These are phyloP conservation scores for Phlebiopsis flavidoalba DNA, from an alignment of 768 basidiomycete genomes.

Conservation along the genomic window DNA sequence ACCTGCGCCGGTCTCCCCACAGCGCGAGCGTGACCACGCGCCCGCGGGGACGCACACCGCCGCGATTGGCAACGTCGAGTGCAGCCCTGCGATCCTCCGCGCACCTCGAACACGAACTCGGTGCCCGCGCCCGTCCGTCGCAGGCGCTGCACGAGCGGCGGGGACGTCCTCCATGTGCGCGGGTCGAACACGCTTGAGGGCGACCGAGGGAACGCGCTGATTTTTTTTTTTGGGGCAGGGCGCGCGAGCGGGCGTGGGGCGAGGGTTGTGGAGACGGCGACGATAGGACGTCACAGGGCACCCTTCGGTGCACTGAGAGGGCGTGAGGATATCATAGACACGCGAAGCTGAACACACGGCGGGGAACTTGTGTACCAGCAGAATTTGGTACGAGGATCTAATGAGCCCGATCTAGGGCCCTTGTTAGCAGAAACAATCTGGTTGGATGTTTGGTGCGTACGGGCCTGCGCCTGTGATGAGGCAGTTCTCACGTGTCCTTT, in stretches of 20 bases:
- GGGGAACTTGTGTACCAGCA: slow-evolving; percentile 8
- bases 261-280: slow-evolving; percentile 41
- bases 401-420: slow-evolving; percentile 17
- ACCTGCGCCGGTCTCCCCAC: slow-evolving; percentile 32
- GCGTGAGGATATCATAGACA: neutral
- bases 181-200: slow-evolving; percentile 35
- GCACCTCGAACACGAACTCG: slow-evolving; percentile 43
- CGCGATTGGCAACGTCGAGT: slow-evolving; percentile 30
- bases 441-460: slow-evolving; percentile 22
- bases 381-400: slow-evolving; percentile 11
- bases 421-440: neutral
- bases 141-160: slow-evolving; percentile 19
- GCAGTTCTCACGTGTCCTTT: slow-evolving; percentile 30
- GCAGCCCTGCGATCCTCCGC: slow-evolving; percentile 37
- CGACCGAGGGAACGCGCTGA: slow-evolving; percentile 13
- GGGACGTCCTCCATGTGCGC: slow-evolving; percentile 22
- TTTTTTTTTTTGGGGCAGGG: too few relatives aligned
- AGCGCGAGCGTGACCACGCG: slow-evolving; percentile 36
- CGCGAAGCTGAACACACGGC: neutral
- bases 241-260: slow-evolving; percentile 18
- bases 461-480: slow-evolving; percentile 43
- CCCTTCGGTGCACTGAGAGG: neutral
- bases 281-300: too few relatives aligned
- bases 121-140: slow-evolving; percentile 31
- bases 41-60: slow-evolving; percentile 36